Base-by-base conservation (phyloP, 495 filamentous ascomycete genomes). In the Elasticomyces elasticus region DNA sequence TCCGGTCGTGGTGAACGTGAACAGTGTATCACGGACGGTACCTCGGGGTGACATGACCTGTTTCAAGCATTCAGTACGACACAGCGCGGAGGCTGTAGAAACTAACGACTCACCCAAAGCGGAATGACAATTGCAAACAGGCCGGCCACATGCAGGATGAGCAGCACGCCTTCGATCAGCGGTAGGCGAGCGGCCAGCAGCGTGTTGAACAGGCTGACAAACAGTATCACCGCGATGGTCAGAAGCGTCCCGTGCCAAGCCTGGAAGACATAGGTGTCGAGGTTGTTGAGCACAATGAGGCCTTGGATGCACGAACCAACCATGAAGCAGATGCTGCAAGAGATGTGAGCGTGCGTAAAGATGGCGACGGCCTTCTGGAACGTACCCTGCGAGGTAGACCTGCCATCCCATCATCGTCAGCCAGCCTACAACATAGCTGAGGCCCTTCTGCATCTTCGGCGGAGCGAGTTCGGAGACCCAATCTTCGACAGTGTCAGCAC, bases 391-490 rank as follows among this genome's bases (percentile, higher is more conserved):
- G 7, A 33, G 30, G 30, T 15, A 7, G 30, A 0, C 70, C 54
- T 72, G 70, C 73, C 72, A 78, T 35, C 72, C 73, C 31, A 69
- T 64, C 0, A 74, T 61, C 0, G 73, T 66, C 23, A 77, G 49
- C 74, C 74, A 77, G 17, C 52, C 52, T 22, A 48, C 44, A n/a
- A 54, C 42, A 26, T 55, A 55, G 23, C 47, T 53, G 5, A 55
- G 45, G 23, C 54, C 27, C 13, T 28, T 27, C 28, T 51, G 52
- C n/a, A n/a, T n/a, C n/a, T n/a, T n/a, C n/a, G n/a, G n/a, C n/a
- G n/a, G n/a, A n/a, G n/a, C n/a, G n/a, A n/a, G n/a, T n/a, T n/a
- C n/a, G n/a, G n/a, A n/a, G n/a, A n/a, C n/a, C n/a, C n/a, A n/a
- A n/a, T n/a, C n/a, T n/a, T n/a, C n/a, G n/a, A n/a, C n/a, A n/a